Base-by-base conservation (phyloP, 345 rosid genomes). In the Cardamine chenopodiifolia region DNA sequence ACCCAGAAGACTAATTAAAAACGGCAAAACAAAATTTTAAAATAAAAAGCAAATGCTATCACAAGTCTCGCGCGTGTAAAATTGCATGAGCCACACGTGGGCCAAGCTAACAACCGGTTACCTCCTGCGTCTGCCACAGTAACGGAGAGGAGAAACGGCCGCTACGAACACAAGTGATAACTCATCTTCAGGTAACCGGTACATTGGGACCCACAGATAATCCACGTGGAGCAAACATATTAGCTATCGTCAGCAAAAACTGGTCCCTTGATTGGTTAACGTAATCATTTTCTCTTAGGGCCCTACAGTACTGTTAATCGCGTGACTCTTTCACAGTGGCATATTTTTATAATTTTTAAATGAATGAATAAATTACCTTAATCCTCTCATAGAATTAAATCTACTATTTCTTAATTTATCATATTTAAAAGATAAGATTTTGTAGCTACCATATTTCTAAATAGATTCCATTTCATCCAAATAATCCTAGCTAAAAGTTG, bases 21-120 rank as follows among this genome's bases (percentile, higher is more conserved):
- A 4, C 20, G 15, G 10, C 17, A 13, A n/a, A 37, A n/a, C 1
- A 29, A n/a, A 53, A 1, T 23, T 53, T 6, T 6, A 25, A 22
- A 56, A 65, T 5, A 8, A 34, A 74, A 45, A 34, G 14, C 23
- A 47, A 77, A 77, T 37, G 62, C 7, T 15, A 71, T 65, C 82
- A 73, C 75, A 76, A 65, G 78, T 37, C 44, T 79, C 90, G 79
- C 77, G 80, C 78, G 81, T 57, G 73, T 55, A 78, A 54, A 49
- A 56, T 70, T 65, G 76, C 74, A 70, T 42, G 78, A 14, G 39
- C 44, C 62, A 81, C 82, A 79, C 75, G 82, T 75, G 82, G 88
- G 66, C 83, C 81, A 70, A 22, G 18, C 28, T 19, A 17, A 40
- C 62, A 26, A 62, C 85, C 70, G 75, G 82, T 5, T 18, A 72